phyloP scores from a whole-genome alignment of 2,329 filamentous ascomycete genomes.

The Paraphoma chrysanthemicola region DNA sequence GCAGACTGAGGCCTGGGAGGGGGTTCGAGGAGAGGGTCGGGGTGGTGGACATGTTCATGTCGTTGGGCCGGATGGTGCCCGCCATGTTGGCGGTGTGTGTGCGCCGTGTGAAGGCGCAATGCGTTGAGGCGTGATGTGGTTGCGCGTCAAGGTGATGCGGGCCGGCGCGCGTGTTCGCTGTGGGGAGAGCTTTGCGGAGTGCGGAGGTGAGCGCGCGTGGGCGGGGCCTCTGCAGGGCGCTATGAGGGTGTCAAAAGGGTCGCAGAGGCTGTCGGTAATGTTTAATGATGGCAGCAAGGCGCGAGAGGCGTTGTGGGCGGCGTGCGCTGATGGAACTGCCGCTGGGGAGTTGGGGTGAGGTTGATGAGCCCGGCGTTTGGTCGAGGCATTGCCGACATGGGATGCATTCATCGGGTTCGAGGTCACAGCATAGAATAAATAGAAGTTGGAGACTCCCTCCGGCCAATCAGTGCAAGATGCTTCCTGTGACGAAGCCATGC shows the following conservation, averaged over 20 bases:
- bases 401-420: background rate
- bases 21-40: conserved; percentile 43
- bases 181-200: conserved; percentile 17
- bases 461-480: too few species aligned
- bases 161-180: conserved; percentile 19
- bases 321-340: conserved; percentile 28
- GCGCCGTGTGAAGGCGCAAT: conserved; percentile 22
- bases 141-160: conserved; percentile 8
- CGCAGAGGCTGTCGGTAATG: conserved; percentile 19
- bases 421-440: background rate
- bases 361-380: conserved; percentile 12
- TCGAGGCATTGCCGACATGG: background rate
- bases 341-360: conserved; percentile 23
- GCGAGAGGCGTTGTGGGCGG: conserved; percentile 20
- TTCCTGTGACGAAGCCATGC: too few species aligned
- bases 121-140: conserved; percentile 10
- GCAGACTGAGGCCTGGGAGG: conserved; percentile 38
- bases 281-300: conserved; percentile 14
- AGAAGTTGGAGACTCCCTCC: too few species aligned
- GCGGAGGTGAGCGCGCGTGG: conserved; percentile 13
- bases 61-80: conserved; percentile 47
- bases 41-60: conserved; percentile 43
- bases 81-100: conserved; percentile 39
- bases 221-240: conserved; percentile 6
- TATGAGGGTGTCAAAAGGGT: conserved; percentile 7